Conservation (phyloP, 2,329 filamentous ascomycete genomes). For the Chaetomium globosum region DNA sequence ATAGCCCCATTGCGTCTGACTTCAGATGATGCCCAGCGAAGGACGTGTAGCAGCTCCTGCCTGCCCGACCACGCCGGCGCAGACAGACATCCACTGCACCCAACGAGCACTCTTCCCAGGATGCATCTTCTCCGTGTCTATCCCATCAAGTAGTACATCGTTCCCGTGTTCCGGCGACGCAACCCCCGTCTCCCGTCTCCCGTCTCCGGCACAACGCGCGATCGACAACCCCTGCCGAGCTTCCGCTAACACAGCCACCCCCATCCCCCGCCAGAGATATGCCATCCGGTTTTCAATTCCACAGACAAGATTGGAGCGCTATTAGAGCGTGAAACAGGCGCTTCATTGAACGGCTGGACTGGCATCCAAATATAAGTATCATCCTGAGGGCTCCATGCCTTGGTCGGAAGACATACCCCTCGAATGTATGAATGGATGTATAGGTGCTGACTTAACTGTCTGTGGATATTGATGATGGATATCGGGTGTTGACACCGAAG, state of each 20-base stretch:
- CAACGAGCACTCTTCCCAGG: background rate
- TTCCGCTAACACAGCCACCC: slow-evolving; percentile 20
- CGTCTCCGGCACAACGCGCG: slow-evolving; percentile 5
- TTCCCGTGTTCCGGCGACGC: background rate
- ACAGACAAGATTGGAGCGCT: background rate
- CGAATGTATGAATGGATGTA: too few species aligned
- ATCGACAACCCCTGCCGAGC: slow-evolving; percentile 14
- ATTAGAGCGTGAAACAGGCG: background rate
- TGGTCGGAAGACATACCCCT: too few species aligned
- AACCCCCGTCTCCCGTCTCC: background rate
- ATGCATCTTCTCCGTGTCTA: background rate
- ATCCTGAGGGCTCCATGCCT: background rate
- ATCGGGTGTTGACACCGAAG: too few species aligned
- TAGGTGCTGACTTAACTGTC: background rate
- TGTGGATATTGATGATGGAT: background rate
- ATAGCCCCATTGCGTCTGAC: background rate
- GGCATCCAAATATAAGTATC: background rate
- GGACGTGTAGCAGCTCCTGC: background rate
- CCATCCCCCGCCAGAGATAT: background rate
- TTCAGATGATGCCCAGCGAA: background rate
- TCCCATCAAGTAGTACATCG: background rate
- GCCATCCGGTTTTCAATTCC: background rate
- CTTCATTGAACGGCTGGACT: background rate
- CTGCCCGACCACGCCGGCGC: too few species aligned
- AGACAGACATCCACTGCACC: background rate